phyloP scores from a whole-genome alignment of 805 yeast species.

The Torulaspora gathmanii region DNA sequence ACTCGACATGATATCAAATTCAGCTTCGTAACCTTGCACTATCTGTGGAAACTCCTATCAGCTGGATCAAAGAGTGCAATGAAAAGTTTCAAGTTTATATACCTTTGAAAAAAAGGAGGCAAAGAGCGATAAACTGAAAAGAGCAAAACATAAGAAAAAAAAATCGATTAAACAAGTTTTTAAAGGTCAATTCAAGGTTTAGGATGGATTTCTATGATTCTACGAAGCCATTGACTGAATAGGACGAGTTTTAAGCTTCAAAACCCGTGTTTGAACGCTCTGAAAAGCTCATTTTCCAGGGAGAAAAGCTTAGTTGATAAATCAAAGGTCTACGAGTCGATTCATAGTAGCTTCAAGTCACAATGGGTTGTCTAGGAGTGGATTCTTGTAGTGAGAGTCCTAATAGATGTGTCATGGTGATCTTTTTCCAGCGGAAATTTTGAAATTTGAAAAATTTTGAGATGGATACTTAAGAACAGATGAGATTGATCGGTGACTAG shows the following conservation, averaged over 20 bases:
- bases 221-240: neutral
- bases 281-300: neutral
- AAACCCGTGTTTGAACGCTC: neutral
- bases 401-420: neutral
- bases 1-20: conserved; percentile 1
- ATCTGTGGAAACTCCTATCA: no score
- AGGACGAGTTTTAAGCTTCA: neutral
- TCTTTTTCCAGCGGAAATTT: conserved; percentile 16
- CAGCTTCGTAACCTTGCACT: neutral
- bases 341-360: no score
- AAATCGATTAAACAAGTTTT: neutral
- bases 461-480: conserved; percentile 4
- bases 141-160: conserved; percentile 2
- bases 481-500: neutral
- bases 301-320: neutral
- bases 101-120: conserved; percentile 7
- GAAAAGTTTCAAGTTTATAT: conserved; percentile 4
- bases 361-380: neutral
- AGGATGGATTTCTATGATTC: neutral
- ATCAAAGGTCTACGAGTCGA: neutral
- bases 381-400: neutral
- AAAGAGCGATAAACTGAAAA: conserved; percentile 7
- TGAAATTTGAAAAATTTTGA: conserved; percentile 9
- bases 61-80: neutral
- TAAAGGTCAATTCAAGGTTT: neutral